A percentile compares a stretch with the other conserved stretches of the same genome.
Conservation (phyloP, 2,329 filamentous ascomycete genomes). For the Cryphonectria radicalis region DNA sequence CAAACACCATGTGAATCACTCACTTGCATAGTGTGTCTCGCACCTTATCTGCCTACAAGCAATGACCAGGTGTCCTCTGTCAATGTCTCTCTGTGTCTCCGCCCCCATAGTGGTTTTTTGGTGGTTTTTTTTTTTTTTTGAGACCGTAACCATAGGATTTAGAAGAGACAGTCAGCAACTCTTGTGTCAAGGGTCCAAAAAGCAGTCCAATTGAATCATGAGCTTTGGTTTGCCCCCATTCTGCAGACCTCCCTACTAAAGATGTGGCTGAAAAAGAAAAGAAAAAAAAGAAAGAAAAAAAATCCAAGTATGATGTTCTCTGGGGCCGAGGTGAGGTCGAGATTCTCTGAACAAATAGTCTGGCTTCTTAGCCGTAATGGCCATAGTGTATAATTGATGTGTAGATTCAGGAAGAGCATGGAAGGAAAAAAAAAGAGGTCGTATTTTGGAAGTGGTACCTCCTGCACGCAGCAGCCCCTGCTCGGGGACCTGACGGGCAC, state of each 20-base stretch:
- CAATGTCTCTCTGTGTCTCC: neutral
- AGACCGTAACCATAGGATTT: neutral
- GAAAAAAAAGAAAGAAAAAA: neutral
- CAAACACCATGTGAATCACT: neutral
- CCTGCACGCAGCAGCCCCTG: slow-evolving; percentile 6
- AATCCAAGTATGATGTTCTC: neutral
- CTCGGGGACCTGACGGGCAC: neutral
- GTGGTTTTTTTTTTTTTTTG: no score
- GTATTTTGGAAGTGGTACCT: neutral
- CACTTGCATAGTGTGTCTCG: neutral
- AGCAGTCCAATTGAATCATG: neutral
- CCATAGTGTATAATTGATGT: neutral
- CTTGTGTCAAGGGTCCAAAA: neutral
- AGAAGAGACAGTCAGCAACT: neutral
- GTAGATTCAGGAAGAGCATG: neutral
- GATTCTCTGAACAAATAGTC: slow-evolving; percentile 5
- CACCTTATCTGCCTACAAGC: neutral
- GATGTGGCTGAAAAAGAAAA: neutral
- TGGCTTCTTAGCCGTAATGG: neutral
- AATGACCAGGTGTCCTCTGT: neutral
- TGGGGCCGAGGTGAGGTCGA: neutral
- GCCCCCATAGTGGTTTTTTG: neutral
- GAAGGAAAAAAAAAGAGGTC: neutral
- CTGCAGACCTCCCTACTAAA: neutral
- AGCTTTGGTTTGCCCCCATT: neutral